Evolutionary conservation across 768 basidiomycete species (phyloP).

Genomic region (Trametes coccinea): DNA sequence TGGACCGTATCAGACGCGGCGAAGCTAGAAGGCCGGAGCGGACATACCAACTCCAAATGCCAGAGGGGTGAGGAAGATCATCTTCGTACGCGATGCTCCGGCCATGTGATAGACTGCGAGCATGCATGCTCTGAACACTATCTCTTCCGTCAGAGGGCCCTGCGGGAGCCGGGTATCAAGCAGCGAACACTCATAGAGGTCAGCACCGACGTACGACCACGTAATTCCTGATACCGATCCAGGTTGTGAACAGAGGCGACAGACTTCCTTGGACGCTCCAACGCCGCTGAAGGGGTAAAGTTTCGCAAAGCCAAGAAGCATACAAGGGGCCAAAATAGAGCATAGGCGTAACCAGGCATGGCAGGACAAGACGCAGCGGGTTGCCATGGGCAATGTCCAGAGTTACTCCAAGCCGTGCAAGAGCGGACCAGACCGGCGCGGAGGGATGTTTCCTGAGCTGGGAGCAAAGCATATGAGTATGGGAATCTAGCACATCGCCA

Average conservation of each 20-base stretch:
- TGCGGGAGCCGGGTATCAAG: slow-evolving; percentile 31
- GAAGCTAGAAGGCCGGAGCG: neutral
- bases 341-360: slow-evolving; percentile 69
- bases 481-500: too few species aligned
- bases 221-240: slow-evolving; percentile 74
- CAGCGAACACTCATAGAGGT: too few species aligned
- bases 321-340: slow-evolving; percentile 82
- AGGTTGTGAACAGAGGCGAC: slow-evolving; percentile 43
- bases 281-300: slow-evolving; percentile 55
- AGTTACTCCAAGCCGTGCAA: slow-evolving; percentile 42
- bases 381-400: slow-evolving; percentile 27
- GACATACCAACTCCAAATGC: slow-evolving; percentile 84
- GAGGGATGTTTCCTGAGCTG: neutral
- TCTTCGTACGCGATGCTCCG: slow-evolving; percentile 49
- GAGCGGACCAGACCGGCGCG: slow-evolving; percentile 33
- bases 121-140: slow-evolving; percentile 87
- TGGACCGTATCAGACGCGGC: neutral
- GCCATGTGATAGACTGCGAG: slow-evolving; percentile 72
- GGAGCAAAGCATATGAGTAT: too few species aligned
- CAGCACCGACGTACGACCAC: slow-evolving; percentile 40
- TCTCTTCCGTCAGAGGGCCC: slow-evolving; percentile 91
- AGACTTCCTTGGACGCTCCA: slow-evolving; percentile 49
- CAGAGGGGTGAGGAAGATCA: slow-evolving; percentile 82
- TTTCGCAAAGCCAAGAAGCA: slow-evolving; percentile 43
- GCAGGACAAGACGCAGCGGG: slow-evolving; percentile 31